Conservation (phyloP, 176 grass and related monocot species). For the Triticum timopheevii region DNA sequence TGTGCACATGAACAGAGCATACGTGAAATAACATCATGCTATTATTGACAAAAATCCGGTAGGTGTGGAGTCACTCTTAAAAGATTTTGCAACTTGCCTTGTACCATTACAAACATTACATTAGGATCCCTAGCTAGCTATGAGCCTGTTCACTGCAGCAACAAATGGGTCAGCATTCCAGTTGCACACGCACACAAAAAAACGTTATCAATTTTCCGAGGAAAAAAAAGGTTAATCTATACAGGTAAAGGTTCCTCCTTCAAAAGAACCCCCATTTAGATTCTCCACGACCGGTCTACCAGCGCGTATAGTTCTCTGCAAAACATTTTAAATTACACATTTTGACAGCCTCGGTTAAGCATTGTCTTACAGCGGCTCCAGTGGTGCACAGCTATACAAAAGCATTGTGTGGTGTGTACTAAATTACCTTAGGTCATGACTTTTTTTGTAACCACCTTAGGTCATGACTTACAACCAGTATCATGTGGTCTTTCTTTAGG, state of each 20-base stretch:
- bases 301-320: slow-evolving; percentile 75
- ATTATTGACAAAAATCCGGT: not conserved
- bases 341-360: not conserved
- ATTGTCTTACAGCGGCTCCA: no score
- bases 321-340: slow-evolving; percentile 14
- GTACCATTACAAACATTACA: no score
- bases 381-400: no score
- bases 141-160: no score
- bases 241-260: slow-evolving; percentile 70
- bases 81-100: no score
- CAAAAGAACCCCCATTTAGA: slow-evolving; percentile 72
- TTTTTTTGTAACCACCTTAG: not conserved
- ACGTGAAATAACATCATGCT: not conserved
- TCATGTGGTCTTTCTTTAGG: slow-evolving; percentile 66
- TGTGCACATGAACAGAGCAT: not conserved
- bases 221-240: not conserved
- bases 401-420: not conserved
- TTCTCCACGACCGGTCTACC: slow-evolving; percentile 80
- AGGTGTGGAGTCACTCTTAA: no score
- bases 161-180: no score
- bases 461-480: slow-evolving; percentile 91
- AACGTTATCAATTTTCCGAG: no score
- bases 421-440: slow-evolving; percentile 87
- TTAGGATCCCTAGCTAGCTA: no score
- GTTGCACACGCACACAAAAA: no score